phyloP scores from a whole-genome alignment of 2,329 filamentous ascomycete species.

The Taxawa tesnikishii region DNA sequence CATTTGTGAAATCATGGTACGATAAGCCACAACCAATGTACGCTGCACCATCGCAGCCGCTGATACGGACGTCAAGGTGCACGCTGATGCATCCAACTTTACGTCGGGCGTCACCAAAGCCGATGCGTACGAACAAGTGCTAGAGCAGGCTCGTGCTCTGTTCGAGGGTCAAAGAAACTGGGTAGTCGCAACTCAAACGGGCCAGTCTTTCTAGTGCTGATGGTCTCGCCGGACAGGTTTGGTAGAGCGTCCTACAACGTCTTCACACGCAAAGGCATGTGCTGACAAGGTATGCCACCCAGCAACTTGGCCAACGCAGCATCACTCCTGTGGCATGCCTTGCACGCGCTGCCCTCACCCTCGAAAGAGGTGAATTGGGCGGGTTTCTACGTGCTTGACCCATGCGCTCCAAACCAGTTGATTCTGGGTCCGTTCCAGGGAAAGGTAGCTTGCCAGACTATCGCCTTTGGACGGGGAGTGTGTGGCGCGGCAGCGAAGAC shows the following conservation, averaged over 20 bases:
- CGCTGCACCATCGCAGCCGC: too few species aligned
- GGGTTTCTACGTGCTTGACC: conserved; percentile 63
- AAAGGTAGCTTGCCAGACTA: conserved; percentile 66
- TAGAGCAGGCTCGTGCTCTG: conserved; percentile 56
- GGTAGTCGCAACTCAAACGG: conserved; percentile 46
- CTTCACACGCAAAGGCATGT: too few species aligned
- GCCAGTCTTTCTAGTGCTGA: not conserved
- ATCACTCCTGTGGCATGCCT: conserved; percentile 67
- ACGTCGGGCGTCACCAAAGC: conserved; percentile 52
- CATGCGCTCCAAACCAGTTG: conserved; percentile 29
- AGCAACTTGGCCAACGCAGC: conserved; percentile 69
- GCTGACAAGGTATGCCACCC: too few species aligned
- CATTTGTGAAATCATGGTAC: too few species aligned
- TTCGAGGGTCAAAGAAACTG: conserved; percentile 67
- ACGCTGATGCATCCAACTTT: conserved; percentile 71
- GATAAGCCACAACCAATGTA: too few species aligned
- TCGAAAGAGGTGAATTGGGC: conserved; percentile 66
- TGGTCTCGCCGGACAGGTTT: not conserved
- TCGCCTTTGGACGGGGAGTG: conserved; percentile 60
- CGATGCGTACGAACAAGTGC: conserved; percentile 61
- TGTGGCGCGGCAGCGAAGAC: conserved; percentile 58
- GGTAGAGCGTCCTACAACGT: too few species aligned
- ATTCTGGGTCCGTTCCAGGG: conserved; percentile 73
- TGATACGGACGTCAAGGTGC: conserved; percentile 37
- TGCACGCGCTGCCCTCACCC: conserved; percentile 57